Base-by-base conservation (phyloP, 2,329 filamentous ascomycete species). In the Talaromyces sp. region DNA sequence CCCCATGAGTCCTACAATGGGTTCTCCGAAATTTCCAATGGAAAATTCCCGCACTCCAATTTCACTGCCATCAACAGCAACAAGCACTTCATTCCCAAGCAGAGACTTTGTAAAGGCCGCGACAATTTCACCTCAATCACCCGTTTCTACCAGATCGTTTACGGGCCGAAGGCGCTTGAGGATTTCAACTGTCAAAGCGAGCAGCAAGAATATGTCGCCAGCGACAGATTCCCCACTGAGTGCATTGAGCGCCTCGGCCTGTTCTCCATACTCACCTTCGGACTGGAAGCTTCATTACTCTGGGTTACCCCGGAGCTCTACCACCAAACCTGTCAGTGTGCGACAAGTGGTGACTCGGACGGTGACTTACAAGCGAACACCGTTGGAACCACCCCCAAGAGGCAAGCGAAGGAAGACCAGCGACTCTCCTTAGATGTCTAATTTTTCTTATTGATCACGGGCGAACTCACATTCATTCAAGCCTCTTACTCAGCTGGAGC, bases 341-440 rank as follows among this genome's bases (percentile, higher is more conserved):
- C 83, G 91, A 58, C 92, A 97, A 74, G 91, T 97, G 4, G 90
- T 97, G 58, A 97, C 93, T n/a, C 85, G 92, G 67, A 97, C 92
- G 17, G 90, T 96, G 62, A 96, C 91, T 46, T 96, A 96, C 76
- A 96, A 90, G 69, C 77, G 81, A 58, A 73, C 89, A 71, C 82
- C 71, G 63, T 90, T 98, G 79, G 90, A 92, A 66, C 90, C 93
- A 26, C 91, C 93, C 41, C 93, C 92, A 8, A 93, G 93, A 75
- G 93, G 93, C 65, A 98, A 97, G 84, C 86, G 92, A 78, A 88
- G 93, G 79, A 96, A 91, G 81, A 76, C 86, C 9, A 59, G 60
- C 17, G 62, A 66, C 51, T 61, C 58, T 35, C 29, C 49, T 57
- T 54, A n/a, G 10, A 11, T 14, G 7, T 32, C 41, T 54, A n/a